Base-by-base conservation (phyloP, 225 moss, liverwort and hornwort genomes). In the Rhytidiadelphus loreus region DNA sequence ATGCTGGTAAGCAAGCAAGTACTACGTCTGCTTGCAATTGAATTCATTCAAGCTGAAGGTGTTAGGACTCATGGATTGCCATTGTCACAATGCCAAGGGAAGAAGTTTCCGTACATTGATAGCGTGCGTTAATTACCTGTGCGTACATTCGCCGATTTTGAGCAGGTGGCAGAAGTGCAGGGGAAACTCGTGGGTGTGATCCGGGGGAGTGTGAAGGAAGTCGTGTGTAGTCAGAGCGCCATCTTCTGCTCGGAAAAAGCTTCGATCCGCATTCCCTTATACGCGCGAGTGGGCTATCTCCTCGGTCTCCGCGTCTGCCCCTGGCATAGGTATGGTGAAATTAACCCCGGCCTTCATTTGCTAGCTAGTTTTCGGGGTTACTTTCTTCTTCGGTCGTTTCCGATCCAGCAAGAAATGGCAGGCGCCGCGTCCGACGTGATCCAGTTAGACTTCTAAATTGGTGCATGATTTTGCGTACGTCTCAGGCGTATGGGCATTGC, bases 241-340 rank as follows among this genome's bases (percentile, higher is more conserved):
- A 61, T 88, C 59, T 19, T 93, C 37, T 77, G 82, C 25, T 77
- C 87, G 8, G 66, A 79, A 65, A 90, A 89, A 86, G 84, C 59
- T 82, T 88, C 76, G 71, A 64, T 90, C 75, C 91, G 87, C 69
- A 85, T 92, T 79, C 97, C 97, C 85, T 72, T 95, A 66, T 94
- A 91, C 41, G 94, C 93, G 4, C 91, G 94, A 68, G 96, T 96
- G 50, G 96, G 97, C n/a, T 97, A 97, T 80, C 93, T 99, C 16
- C 90, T 96, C 39, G 99, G 99, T 4, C 95, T 99, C 29, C 96
- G 99, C 25, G 97, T 99, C 57, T 97, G 97, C 63, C 93, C 99
- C 26, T 84, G 80, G 7, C 97, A 92, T 92, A 96, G 96, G 97
- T 97, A 75, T 23, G 73, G 29, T n/a, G 44, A 80, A 70, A 46